These are phyloP conservation scores for Leccinellum albellum DNA, from an alignment of 768 basidiomycete genomes.

Conservation along the genomic window DNA sequence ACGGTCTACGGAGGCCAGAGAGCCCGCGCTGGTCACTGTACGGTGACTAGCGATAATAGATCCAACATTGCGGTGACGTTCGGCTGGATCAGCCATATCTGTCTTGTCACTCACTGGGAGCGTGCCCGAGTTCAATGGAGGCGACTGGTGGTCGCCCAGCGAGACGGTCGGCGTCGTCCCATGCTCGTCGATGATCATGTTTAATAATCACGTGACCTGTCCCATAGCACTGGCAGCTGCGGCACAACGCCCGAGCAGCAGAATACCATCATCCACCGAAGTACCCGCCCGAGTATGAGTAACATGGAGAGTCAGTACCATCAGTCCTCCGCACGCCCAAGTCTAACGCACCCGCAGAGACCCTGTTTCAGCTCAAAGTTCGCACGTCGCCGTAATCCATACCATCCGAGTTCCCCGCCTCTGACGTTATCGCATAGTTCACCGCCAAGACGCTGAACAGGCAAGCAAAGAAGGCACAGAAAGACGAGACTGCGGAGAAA, in stretches of 20 bases:
- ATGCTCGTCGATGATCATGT: too few relatives aligned
- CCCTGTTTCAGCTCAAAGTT: conserved; percentile 98
- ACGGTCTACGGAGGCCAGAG: conserved; percentile 40
- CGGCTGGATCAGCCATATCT: not conserved
- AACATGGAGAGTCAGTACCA: conserved; percentile 80
- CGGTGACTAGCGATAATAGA: conserved; percentile 34
- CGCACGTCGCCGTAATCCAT: conserved; percentile 12
- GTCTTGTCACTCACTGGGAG: conserved; percentile 3
- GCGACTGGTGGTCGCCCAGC: too few relatives aligned
- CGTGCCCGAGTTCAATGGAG: not conserved
- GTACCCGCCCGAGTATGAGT: conserved; percentile 49
- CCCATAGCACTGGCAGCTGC: not conserved
- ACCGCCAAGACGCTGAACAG: conserved; percentile 93
- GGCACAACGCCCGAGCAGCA: not conserved
- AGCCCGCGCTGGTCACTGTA: conserved; percentile 31
- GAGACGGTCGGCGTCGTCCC: not conserved
- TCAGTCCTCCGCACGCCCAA: not conserved
- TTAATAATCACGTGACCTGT: conserved; percentile 12
- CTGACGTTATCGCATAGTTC: conserved; percentile 55
- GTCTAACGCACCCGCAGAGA: conserved; percentile 53
- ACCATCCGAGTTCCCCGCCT: conserved; percentile 3
- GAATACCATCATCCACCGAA: not conserved
- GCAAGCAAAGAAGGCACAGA: conserved; percentile 97
- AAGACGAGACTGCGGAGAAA: conserved; percentile 90
- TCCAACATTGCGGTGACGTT: conserved; percentile 29